phyloP scores from a whole-genome alignment of 2,329 filamentous ascomycete species.

The Cordyceps militaris region DNA sequence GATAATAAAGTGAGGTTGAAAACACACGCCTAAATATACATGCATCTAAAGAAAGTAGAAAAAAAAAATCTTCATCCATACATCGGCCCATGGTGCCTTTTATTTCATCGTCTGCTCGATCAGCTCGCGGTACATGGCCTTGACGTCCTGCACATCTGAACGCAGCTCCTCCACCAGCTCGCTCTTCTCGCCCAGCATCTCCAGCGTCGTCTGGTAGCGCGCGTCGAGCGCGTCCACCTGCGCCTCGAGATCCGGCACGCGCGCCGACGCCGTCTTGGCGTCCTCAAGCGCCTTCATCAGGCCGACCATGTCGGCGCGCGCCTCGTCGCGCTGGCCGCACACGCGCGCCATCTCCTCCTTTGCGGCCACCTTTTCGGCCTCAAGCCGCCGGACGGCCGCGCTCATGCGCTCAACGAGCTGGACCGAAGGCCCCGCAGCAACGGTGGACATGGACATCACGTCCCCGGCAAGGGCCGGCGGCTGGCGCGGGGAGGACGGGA shows the following conservation, averaged over 20 bases:
- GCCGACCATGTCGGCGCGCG: conserved; percentile 80
- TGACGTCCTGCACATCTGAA: conserved; percentile 85
- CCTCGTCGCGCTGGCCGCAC: conserved; percentile 81
- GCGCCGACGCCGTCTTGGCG: conserved; percentile 52
- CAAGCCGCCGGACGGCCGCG: conserved; percentile 80
- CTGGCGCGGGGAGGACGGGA: conserved; percentile 33
- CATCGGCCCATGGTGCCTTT: not conserved
- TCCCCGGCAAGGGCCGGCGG: conserved; percentile 65
- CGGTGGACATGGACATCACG: conserved; percentile 81
- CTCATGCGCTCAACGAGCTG: conserved; percentile 96
- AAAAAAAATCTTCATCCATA: not conserved
- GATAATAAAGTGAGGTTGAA: not conserved
- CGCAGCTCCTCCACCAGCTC: conserved; percentile 87
- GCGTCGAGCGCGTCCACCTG: conserved; percentile 63
- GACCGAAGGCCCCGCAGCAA: conserved; percentile 83
- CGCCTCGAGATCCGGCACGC: conserved; percentile 57
- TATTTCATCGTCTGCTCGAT: conserved; percentile 75
- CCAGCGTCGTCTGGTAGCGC: conserved; percentile 83
- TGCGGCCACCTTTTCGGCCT: conserved; percentile 82
- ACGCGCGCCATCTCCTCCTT: conserved; percentile 81
- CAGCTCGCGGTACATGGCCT: conserved; percentile 91
- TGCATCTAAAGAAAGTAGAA: not conserved
- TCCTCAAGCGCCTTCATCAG: conserved; percentile 82
- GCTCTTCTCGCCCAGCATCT: conserved; percentile 95
- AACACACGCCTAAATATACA: conserved; percentile 1